Evolutionary conservation across 306 rosid genomes (phyloP), one percentile per base, ranked within the genome.

Genomic region (Ziziphus jujuba): DNA sequence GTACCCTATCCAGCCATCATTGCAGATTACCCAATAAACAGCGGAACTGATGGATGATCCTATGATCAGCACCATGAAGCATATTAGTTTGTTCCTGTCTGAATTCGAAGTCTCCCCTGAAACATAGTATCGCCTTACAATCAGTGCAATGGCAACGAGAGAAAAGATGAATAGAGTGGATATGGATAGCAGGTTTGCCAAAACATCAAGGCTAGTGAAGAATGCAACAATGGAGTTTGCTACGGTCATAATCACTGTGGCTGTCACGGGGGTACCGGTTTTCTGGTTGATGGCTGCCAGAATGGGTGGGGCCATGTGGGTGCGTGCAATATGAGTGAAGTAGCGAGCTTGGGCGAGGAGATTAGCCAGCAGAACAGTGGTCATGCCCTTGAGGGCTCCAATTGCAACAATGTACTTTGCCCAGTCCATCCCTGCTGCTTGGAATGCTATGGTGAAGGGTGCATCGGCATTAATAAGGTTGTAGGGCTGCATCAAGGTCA

Each of bases 271-370:
- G 0, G 81, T 77, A 9, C 77, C 70, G 2, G 70, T 71, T 56
- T 61, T 77, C 51, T 53, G 56, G 20, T 72, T 48, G 70, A 72
- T 61, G n/a, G 43, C 44, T 6, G 81, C 77, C 7, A 77, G 81
- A 47, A 72, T 9, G 2, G 75, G 72, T 0, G 79, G 82, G 3
- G 72, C 72, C 79, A 73, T 72, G 63, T 63, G 82, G 8, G 78
- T 68, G 9, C 75, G 31, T 1, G 75, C 79, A 16, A 78, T 78
- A 51, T 78, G 82, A 50, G 78, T 73, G 68, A 78, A 73, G 47
- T 78, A 78, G 7, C 81, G 67, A 22, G 82, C 71, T 65, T 78
- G 78, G 2, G 63, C 62, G 1, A 78, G 40, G 34, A 72, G 51
- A 24, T 63, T 78, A 2, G 75, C 78, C 1, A 78, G 71, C 16